These are phyloP conservation scores for Dianthus caryophyllus DNA, from an alignment of 148 eudicot species.

Conservation along the genomic window DNA sequence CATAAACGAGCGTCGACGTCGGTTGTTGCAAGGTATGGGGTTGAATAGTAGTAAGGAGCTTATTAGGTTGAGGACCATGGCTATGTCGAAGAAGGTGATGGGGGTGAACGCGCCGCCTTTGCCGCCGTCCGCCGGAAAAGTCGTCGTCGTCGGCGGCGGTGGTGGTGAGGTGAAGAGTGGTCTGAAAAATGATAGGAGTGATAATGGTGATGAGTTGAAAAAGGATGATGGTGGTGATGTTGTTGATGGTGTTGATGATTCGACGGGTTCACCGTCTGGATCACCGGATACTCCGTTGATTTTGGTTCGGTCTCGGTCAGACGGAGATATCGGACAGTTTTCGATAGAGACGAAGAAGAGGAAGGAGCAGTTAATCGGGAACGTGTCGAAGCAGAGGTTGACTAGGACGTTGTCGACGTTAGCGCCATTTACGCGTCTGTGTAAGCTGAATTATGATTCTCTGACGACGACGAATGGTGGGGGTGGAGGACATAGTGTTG, in stretches of 20 bases:
- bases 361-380: constrained; percentile 67
- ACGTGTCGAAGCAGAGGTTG: constrained; percentile 62
- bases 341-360: constrained; percentile 47
- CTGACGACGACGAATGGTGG: no score
- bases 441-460: constrained; percentile 29
- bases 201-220: not conserved
- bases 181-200: not conserved
- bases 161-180: not conserved
- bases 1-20: constrained; percentile 57
- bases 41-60: constrained; percentile 62
- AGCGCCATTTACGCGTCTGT: constrained; percentile 27
- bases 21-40: constrained; percentile 83
- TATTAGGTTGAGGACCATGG: constrained; percentile 31
- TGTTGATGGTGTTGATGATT: not conserved
- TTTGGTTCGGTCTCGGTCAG: constrained; percentile 73
- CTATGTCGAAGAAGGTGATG: constrained; percentile 32
- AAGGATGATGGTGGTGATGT: not conserved
- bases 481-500: not conserved
- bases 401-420: constrained; percentile 62
- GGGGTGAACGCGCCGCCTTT: constrained; percentile 15
- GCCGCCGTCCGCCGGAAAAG: constrained; percentile 1
- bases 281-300: constrained; percentile 20
- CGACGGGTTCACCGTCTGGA: constrained; percentile 10
- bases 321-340: constrained; percentile 54
- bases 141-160: not conserved